A percentile compares a stretch with the other conserved stretches of the same genome.
Conservation (phyloP, 1,284 basidiomycete species). For the Phylloporus gajari region DNA sequence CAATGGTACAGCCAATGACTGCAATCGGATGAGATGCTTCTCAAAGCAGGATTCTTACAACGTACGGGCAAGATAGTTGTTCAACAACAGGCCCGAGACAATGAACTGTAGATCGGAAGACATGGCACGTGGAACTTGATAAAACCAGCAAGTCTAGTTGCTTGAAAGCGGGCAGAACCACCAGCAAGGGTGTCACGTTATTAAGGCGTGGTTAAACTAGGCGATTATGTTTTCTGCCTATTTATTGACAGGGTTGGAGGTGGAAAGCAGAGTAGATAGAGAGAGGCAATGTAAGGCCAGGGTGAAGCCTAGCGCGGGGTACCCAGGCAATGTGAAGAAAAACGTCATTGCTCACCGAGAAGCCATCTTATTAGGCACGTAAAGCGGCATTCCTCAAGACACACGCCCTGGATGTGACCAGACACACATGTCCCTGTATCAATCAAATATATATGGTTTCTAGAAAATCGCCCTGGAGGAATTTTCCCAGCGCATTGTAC, state of each 20-base stretch:
- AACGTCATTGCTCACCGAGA: neutral
- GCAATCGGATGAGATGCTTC: neutral
- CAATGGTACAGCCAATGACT: conserved; percentile 3
- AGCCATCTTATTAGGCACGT: neutral
- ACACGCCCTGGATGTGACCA: neutral
- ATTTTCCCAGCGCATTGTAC: neutral
- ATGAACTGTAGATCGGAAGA: conserved; percentile 1
- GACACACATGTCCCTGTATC: neutral
- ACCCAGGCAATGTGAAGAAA: neutral
- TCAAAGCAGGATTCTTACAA: no score
- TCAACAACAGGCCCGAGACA: neutral
- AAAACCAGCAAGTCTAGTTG: neutral
- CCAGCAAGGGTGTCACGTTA: neutral
- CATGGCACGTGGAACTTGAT: conserved; percentile 8
- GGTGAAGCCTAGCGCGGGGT: neutral
- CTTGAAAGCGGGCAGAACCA: neutral
- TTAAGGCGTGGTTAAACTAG: neutral
- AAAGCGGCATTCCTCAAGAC: neutral
- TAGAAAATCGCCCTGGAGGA: neutral
- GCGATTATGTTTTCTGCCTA: neutral
- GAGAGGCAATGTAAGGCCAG: neutral
- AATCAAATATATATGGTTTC: neutral
- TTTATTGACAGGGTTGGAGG: neutral
- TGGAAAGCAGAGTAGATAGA: neutral
- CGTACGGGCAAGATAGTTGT: conserved; percentile 13